Percentiles rank a stretch among this genome's conserved stretches.
Evolutionary conservation across 129 eudicot species (phyloP).

Genomic region (Pittosporum tobira): DNA sequence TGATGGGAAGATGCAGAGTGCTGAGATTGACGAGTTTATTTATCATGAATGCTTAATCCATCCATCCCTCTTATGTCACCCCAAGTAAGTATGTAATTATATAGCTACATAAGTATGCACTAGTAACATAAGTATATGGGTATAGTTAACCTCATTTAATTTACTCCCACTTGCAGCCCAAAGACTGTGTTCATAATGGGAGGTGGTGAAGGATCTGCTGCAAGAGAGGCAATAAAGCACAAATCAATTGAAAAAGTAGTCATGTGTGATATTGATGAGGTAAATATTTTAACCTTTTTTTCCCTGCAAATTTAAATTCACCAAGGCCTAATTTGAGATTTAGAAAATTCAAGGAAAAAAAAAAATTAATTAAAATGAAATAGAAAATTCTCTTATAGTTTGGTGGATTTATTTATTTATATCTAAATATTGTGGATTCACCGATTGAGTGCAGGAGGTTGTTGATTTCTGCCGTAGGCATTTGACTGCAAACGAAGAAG

Average conservation of each 20-base stretch:
- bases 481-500: constrained; percentile 43
- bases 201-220: constrained; percentile 99
- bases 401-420: too few relatives aligned
- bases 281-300: constrained; percentile 1
- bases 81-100: constrained; percentile 56
- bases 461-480: constrained; percentile 55
- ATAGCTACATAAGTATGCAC: too few relatives aligned
- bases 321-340: too few relatives aligned
- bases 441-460: constrained; percentile 37
- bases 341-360: too few relatives aligned
- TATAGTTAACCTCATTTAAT: too few relatives aligned
- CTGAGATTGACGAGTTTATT: constrained; percentile 94
- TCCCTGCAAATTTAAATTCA: too few relatives aligned
- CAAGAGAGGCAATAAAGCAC: constrained; percentile 87
- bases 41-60: constrained; percentile 96
- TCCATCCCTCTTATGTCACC: constrained; percentile 84
- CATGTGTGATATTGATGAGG: constrained; percentile 98
- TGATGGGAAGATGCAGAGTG: constrained; percentile 98
- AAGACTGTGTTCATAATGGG: constrained; percentile 87
- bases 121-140: too few relatives aligned
- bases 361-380: too few relatives aligned
- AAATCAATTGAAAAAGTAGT: constrained; percentile 68
- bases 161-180: too few relatives aligned
- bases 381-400: too few relatives aligned
- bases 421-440: too few relatives aligned